Evolutionary conservation across 331 rosid species (phyloP), one percentile per base, ranked within the genome.

Genomic region (Acacia concinna): DNA sequence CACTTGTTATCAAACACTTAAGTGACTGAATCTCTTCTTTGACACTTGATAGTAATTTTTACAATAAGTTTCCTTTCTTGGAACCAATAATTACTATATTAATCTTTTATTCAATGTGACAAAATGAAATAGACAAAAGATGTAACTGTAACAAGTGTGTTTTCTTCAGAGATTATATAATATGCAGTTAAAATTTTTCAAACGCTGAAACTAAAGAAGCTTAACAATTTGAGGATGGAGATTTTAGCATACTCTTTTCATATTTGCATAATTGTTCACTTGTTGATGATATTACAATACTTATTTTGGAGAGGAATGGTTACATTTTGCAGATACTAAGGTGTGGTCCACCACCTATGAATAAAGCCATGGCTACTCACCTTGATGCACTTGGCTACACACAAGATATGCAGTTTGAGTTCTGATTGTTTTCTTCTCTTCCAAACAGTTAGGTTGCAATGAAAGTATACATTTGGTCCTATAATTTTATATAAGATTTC

Each of bases 301-400:
- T 72, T 21, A 27, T 20, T 13, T 27, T 18, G 63, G 12, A 41
- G 62, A 43, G 7, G 25, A 11, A 4, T 59, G 28, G 2, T 70
- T 59, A 15, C 1, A 75, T 69, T 66, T 51, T 76, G 44, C 83
- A 88, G 91, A 83, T 88, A 81, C 84, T 85, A 18, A 83, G 83
- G 72, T 88, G 91, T 20, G 91, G 91, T 49, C 91, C 91, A 68
- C 87, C 84, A 44, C 78, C 68, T 4, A 88, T 88, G 91, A 85
- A 85, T 40, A 73, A 38, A 40, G 89, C 91, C 62, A 83, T 88
- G 79, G 83, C 79, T 51, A 21, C 56, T 75, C 81, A 83, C 64
- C 91, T 88, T 68, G 40, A 81, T 0, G 83, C 79, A 68, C 91
- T 88, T 81, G 89, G 84, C 64, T 88, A 88, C 81, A 44, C 84